Conservation (phyloP, 768 basidiomycete species). For the Leccinum incarnatum region DNA sequence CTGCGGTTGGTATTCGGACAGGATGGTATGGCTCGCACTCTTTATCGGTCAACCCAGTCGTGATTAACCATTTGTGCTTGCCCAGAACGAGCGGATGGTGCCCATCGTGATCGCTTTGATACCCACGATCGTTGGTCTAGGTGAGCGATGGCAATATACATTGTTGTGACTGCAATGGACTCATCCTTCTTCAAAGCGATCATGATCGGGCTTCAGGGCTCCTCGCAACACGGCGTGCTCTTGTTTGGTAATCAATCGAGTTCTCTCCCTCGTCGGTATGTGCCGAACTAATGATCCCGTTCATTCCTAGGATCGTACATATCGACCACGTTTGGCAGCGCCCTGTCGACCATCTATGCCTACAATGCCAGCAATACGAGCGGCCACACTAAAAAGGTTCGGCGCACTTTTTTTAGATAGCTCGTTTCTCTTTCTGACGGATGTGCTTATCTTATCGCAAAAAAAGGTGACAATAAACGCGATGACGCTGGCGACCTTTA, state of each 20-base stretch:
- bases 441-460: neutral
- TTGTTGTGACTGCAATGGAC: neutral
- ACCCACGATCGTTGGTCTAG: constrained; percentile 57
- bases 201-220: constrained; percentile 51
- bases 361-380: constrained; percentile 64
- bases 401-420: neutral
- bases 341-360: constrained; percentile 57
- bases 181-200: constrained; percentile 34
- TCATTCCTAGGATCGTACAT: constrained; percentile 43
- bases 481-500: constrained; percentile 54
- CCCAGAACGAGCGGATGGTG: constrained; percentile 55
- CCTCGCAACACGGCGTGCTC: constrained; percentile 47
- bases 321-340: constrained; percentile 56
- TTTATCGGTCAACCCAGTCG: neutral
- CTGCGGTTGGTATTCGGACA: constrained; percentile 67
- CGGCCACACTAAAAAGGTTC: constrained; percentile 64
- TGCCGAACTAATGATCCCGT: neutral
- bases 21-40: constrained; percentile 39
- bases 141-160: constrained; percentile 26
- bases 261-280: neutral
- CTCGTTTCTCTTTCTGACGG: neutral
- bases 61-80: neutral
- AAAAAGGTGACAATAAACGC: constrained; percentile 55
- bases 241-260: constrained; percentile 46
- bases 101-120: constrained; percentile 57